Evolutionary conservation across 495 filamentous ascomycete genomes (phyloP).

Genomic region (Rhypophila decipiens): DNA sequence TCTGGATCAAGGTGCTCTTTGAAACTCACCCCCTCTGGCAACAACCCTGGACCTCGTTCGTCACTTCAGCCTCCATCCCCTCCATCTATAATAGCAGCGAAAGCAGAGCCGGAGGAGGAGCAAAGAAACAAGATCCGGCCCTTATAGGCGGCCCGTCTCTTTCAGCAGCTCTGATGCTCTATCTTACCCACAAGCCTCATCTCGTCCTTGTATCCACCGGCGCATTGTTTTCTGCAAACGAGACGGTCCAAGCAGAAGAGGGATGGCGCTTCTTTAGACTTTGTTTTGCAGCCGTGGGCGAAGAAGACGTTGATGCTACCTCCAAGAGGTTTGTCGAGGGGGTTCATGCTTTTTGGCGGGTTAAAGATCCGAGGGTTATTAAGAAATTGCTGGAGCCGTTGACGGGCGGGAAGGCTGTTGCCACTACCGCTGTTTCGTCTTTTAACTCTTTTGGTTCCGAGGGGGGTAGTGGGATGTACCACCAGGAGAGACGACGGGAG

Average conservation of each 20-base stretch:
- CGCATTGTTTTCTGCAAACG: conserved; percentile 60
- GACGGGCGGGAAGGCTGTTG: too few relatives aligned
- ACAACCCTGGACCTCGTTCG: conserved; percentile 25
- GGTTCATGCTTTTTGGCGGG: conserved; percentile 65
- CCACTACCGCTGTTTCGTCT: too few relatives aligned
- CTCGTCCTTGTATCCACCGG: conserved; percentile 63
- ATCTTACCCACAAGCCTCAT: conserved; percentile 61
- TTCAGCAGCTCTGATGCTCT: conserved; percentile 61
- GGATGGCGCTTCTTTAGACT: conserved; percentile 67
- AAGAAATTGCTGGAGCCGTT: conserved; percentile 39
- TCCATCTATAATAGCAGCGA: too few relatives aligned
- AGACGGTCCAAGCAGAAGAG: conserved; percentile 42
- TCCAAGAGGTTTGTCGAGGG: conserved; percentile 60
- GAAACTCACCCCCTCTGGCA: conserved; percentile 63
- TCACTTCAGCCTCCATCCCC: conserved; percentile 1
- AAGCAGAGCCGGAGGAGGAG: too few relatives aligned
- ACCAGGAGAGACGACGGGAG: too few relatives aligned
- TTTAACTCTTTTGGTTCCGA: too few relatives aligned
- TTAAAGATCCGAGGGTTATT: conserved; percentile 59
- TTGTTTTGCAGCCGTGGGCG: conserved; percentile 77
- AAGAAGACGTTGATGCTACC: conserved; percentile 55
- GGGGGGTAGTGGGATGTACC: too few relatives aligned
- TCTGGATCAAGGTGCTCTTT: conserved; percentile 70
- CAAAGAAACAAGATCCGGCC: too few relatives aligned
- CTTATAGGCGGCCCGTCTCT: conserved; percentile 38